A percentile compares a stretch with the other conserved stretches of the same genome.
Conservation (phyloP, 106 monocot genomes). For the Phalaenopsis aphrodite region DNA sequence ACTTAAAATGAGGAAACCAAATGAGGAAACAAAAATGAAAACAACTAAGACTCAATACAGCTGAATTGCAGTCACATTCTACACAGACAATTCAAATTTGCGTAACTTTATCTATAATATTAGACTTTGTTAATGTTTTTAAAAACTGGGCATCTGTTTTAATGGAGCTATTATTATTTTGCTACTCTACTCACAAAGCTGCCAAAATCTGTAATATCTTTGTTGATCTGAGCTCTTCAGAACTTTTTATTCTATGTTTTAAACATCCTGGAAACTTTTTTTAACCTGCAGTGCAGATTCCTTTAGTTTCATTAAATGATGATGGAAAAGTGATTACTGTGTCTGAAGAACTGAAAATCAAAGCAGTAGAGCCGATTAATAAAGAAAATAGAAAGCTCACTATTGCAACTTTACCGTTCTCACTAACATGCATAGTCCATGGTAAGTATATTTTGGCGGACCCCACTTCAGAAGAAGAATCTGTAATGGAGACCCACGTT, state of each 20-base stretch:
- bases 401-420: slow-evolving; percentile 50
- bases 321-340: slow-evolving; percentile 75
- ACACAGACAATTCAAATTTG: background rate
- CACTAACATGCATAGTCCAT: slow-evolving; percentile 78
- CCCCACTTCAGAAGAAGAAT: slow-evolving; percentile 89
- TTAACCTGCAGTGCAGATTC: slow-evolving; percentile 73
- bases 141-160: background rate
- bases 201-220: background rate
- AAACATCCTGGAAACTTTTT: background rate
- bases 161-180: background rate
- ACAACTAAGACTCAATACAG: background rate
- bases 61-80: background rate
- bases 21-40: background rate
- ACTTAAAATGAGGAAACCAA: background rate
- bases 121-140: background rate
- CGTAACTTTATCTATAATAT: background rate
- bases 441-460: slow-evolving; percentile 71
- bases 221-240: background rate
- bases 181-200: background rate
- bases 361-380: slow-evolving; percentile 64
- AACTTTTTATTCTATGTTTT: background rate
- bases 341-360: slow-evolving; percentile 35
- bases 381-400: slow-evolving; percentile 80
- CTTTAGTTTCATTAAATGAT: slow-evolving; percentile 84
- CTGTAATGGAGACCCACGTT: slow-evolving; percentile 67